Evolutionary conservation across 2,329 filamentous ascomycete species (phyloP), one percentile per base, ranked within the genome.

Genomic region (Paracoccidioides brasiliensis): DNA sequence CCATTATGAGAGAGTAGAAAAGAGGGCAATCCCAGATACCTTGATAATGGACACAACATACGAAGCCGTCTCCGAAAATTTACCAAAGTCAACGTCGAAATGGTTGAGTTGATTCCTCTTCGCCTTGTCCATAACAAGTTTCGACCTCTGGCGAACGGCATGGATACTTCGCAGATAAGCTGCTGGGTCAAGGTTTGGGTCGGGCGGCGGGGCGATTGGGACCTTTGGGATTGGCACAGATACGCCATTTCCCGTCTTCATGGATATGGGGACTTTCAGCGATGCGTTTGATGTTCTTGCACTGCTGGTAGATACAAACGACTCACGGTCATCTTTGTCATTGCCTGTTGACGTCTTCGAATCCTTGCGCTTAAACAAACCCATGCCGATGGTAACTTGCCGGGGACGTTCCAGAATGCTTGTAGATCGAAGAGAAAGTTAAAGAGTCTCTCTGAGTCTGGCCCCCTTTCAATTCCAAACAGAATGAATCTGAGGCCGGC

Each of bases 31-130:
- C 28, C 22, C 28, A 41, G 38, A 62, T 74, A 90, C 90, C 85
- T 94, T 95, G 76, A 96, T 95, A 60, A 96, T 91, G 43, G 86
- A 84, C n/a, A 91, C 84, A 8, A 95, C 86, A 68, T 95, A 95
- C 46, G 80, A 80, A 12, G 90, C 88, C 0, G 91, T 91, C 61
- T 91, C 86, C 48, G 78, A 72, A 68, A 95, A 91, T 71, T 91
- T 94, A 72, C 72, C 73, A 78, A 90, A 82, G 70, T 96, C 90
- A 50, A 95, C 89, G 61, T 88, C 85, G 64, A 96, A 96, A 69
- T 96, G 90, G 63, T 80, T 81, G 59, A 95, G 78, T 63, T 86
- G 78, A 66, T 95, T 88, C 61, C 77, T 78, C 64, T 86, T 78
- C 8, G 90, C 88, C 74, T 86, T 90, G 60, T 87, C 80, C 58